Evolutionary conservation across 495 filamentous ascomycete genomes (phyloP).

Genomic region (Penicillium bovifimosum): DNA sequence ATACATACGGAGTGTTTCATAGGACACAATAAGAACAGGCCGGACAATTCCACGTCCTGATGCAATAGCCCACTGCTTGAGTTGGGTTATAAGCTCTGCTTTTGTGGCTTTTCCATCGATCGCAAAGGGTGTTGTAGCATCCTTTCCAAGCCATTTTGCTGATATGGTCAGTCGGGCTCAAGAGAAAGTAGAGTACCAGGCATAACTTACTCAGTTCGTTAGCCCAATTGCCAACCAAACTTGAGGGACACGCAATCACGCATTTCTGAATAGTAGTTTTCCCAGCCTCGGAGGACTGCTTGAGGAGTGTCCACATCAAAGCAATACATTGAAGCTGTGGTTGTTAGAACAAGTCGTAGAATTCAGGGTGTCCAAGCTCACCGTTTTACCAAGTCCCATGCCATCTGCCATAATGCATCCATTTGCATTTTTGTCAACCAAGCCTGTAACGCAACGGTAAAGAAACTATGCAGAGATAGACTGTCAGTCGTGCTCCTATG

Average conservation of each 20-base stretch:
- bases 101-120: conserved; percentile 96
- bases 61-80: conserved; percentile 92
- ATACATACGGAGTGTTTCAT: conserved; percentile 90
- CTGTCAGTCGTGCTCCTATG: not conserved
- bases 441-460: conserved; percentile 85
- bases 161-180: not conserved
- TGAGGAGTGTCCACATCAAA: conserved; percentile 92
- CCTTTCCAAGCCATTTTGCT: conserved; percentile 83
- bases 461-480: conserved; percentile 55
- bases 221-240: conserved; percentile 95
- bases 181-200: not conserved
- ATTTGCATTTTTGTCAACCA: conserved; percentile 90
- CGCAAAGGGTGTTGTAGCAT: conserved; percentile 88
- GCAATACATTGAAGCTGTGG: conserved; percentile 64
- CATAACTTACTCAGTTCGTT: conserved; percentile 60
- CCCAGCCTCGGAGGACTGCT: conserved; percentile 90
- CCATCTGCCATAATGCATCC: conserved; percentile 99
- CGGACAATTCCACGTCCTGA: conserved; percentile 84
- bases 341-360: conserved; percentile 30
- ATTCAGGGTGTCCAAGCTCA: conserved; percentile 28
- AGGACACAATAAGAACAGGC: conserved; percentile 98
- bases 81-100: conserved; percentile 79
- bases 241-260: conserved; percentile 96
- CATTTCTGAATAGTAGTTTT: conserved; percentile 95
- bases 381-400: conserved; percentile 96